Conservation (phyloP, 371 early-diverging fungal species). For the Actinomucor elegans region DNA sequence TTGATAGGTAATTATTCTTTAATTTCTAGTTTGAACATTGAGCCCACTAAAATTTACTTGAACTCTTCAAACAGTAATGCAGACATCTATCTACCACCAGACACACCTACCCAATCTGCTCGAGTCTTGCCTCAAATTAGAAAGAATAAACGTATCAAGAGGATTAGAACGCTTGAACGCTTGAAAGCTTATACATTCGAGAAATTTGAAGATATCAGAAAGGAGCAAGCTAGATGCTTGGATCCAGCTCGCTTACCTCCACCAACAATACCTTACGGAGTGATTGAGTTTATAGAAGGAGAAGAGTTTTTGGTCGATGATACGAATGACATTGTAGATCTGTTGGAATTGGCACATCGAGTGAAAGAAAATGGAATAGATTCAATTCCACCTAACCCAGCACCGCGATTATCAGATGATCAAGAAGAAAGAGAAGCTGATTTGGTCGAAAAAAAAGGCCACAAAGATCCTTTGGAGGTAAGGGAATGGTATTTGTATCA, state of each 20-base stretch:
- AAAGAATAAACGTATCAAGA: neutral
- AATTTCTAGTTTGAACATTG: neutral
- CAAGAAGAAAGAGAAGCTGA: neutral
- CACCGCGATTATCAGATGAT: neutral
- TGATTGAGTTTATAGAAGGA: neutral
- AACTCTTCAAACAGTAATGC: neutral
- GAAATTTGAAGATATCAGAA: neutral
- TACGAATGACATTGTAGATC: neutral
- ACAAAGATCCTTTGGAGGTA: neutral
- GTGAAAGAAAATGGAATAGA: neutral
- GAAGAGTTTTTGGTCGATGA: neutral
- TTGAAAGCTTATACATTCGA: conserved; percentile 3
- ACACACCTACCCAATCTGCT: conserved; percentile 13
- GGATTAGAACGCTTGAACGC: neutral
- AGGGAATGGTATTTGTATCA: too few species aligned
- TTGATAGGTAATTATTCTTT: neutral
- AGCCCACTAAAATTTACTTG: neutral
- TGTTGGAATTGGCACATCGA: neutral
- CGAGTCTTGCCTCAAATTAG: neutral
- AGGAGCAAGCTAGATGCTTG: neutral
- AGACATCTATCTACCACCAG: conserved; percentile 11
- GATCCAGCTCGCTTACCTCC: neutral
- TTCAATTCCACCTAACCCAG: neutral
- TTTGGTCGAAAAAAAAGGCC: neutral
- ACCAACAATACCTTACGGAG: neutral